Evolutionary conservation across 129 eudicot species (phyloP).

Genomic region (Centaurea solstitialis): DNA sequence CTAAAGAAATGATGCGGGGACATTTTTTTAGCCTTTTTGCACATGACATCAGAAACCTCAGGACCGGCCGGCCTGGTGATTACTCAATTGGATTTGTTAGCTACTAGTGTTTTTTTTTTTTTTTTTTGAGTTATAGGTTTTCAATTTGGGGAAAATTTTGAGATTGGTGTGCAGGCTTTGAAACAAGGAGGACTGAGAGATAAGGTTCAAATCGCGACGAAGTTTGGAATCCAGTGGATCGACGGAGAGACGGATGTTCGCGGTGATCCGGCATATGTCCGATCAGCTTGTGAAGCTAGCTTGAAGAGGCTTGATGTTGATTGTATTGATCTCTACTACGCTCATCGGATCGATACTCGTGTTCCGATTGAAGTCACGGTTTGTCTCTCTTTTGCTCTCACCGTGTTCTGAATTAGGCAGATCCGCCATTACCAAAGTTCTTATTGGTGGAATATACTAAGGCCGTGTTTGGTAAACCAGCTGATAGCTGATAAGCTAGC

Average conservation of each 20-base stretch:
- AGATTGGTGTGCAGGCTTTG: conserved; percentile 35
- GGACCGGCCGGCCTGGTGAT: too few relatives aligned
- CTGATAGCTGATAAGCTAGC: too few relatives aligned
- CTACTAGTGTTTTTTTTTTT: too few relatives aligned
- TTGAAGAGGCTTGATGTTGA: conserved; percentile 54
- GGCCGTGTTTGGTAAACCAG: too few relatives aligned
- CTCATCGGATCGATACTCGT: conserved; percentile 42
- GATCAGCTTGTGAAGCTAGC: conserved; percentile 59
- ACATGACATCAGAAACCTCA: too few relatives aligned
- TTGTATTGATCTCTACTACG: conserved; percentile 52
- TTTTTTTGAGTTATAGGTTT: not conserved
- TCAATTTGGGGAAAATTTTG: not conserved
- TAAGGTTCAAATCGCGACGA: conserved; percentile 48
- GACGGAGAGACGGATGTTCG: conserved; percentile 22
- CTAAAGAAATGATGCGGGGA: too few relatives aligned
- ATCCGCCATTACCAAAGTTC: too few relatives aligned
- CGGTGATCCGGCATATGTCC: conserved; percentile 53
- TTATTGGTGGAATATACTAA: too few relatives aligned
- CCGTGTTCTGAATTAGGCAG: not conserved
- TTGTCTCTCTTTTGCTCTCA: conserved; percentile 6
- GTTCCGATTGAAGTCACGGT: conserved; percentile 64
- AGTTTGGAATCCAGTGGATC: conserved; percentile 33
- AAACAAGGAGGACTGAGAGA: conserved; percentile 42
- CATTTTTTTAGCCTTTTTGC: too few relatives aligned
- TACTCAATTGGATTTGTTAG: not conserved